Conservation (phyloP, 2,329 filamentous ascomycete species). For the Chaetomiaceae sp. region DNA sequence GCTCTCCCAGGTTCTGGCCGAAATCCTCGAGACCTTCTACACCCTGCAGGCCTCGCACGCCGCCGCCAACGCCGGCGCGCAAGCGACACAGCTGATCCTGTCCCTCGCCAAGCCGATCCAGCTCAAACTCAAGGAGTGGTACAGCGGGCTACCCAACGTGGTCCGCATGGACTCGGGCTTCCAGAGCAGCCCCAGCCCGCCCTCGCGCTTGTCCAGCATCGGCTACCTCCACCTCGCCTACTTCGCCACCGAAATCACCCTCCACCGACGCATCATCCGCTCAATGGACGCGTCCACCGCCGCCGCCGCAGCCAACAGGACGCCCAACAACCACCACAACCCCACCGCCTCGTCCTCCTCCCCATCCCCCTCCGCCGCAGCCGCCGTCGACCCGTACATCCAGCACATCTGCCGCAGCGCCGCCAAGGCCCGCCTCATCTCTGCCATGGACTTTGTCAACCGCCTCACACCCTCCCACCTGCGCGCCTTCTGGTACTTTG, state of each 20-base stretch:
- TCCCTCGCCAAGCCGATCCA: constrained; percentile 76
- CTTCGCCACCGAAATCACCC: constrained; percentile 88
- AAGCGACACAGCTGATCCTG: constrained; percentile 67
- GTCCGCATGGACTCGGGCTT: constrained; percentile 62
- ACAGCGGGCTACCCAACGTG: constrained; percentile 56
- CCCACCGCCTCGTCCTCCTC: constrained; percentile 12
- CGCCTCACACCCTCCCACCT: constrained; percentile 80
- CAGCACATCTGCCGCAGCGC: constrained; percentile 89
- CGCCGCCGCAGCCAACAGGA: constrained; percentile 21
- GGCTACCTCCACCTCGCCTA: constrained; percentile 86
- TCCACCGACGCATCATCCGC: constrained; percentile 84
- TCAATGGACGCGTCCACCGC: constrained; percentile 50
- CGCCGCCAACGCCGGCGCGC: constrained; percentile 58
- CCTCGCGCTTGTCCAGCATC: constrained; percentile 48
- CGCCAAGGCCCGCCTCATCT: constrained; percentile 89
- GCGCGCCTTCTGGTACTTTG: constrained; percentile 88
- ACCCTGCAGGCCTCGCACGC: constrained; percentile 68
- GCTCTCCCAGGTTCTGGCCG: constrained; percentile 67
- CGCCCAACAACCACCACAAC: background rate
- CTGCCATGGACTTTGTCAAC: constrained; percentile 96
- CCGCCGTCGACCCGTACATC: constrained; percentile 64
- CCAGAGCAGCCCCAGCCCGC: constrained; percentile 34
- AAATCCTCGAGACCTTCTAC: constrained; percentile 79
- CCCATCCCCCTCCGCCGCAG: background rate
- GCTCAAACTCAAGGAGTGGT: constrained; percentile 78